Percentiles rank a stretch among this genome's conserved stretches.
These are phyloP conservation scores for Radiomyces spectabilis DNA, from an alignment of 192 early-diverging fungal species.

Conservation along the genomic window DNA sequence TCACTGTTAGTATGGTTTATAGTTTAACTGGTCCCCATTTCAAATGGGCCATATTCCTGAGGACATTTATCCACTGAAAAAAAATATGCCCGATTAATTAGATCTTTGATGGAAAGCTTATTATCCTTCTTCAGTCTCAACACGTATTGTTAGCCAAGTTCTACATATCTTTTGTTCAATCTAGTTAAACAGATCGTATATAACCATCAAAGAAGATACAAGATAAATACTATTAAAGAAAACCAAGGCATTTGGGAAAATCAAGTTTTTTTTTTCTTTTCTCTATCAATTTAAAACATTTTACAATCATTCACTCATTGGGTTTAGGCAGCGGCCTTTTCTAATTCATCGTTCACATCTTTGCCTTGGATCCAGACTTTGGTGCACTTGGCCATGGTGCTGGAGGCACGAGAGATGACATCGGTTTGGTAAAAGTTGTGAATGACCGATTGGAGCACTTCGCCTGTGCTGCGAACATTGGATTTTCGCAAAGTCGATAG, in stretches of 20 bases:
- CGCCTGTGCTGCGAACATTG: conserved; percentile 22
- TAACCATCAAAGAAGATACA: too few species aligned
- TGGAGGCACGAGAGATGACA: conserved; percentile 83
- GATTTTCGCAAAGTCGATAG: conserved; percentile 44
- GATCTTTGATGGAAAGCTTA: too few species aligned
- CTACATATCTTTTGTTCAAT: neutral
- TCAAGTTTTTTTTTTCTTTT: neutral
- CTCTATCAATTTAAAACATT: neutral
- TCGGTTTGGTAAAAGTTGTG: conserved; percentile 94
- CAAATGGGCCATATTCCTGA: too few species aligned
- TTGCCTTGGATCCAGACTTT: conserved; percentile 28
- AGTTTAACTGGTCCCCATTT: too few species aligned
- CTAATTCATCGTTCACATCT: too few species aligned
- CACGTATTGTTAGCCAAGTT: too few species aligned
- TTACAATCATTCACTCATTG: neutral
- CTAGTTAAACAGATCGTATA: neutral
- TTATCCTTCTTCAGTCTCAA: too few species aligned
- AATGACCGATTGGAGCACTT: conserved; percentile 57
- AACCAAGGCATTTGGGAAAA: too few species aligned
- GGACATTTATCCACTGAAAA: too few species aligned
- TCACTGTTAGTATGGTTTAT: too few species aligned
- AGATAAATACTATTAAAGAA: neutral
- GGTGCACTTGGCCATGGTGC: conserved; percentile 96
- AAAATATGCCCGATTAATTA: too few species aligned
- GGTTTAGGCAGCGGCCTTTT: conserved; percentile 7